Base-by-base conservation (phyloP, 371 early-diverging fungal genomes). In the Actinomucor elegans region DNA sequence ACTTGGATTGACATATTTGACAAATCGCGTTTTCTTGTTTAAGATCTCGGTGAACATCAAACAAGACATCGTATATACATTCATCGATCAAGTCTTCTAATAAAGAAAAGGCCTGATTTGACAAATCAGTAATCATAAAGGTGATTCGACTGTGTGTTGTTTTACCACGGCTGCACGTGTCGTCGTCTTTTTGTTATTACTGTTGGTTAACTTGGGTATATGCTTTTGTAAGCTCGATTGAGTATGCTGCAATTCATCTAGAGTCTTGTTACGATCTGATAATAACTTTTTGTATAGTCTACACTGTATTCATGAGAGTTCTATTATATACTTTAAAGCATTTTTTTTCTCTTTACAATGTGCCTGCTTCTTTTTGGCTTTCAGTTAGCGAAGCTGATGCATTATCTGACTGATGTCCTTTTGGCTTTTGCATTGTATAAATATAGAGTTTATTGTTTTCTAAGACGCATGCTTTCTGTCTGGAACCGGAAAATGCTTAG, bases 1-100 rank as follows among this genome's bases (percentile, higher is more conserved):
- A 83, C 89, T 75, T 75, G 59, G 86, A 84, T 64, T 83, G 81
- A 61, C 88, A 88, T 24, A 87, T 76, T 51, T 87, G 89, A 62
- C 91, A 91, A 10, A 69, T 55, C 2, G 73, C 57, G 5, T 73
- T 69, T 45, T 77, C 72, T 38, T 73, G 65, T 55, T 80, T 84
- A 32, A 78, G 69, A 52, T 87, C 86, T 48, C 79, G 66, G 51
- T 91, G 89, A 14, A 77, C 72, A 40, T 86, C 87, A 54, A 82
- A 80, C 10, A 84, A 58, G 0, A 87, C 83, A 61, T 89, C 89
- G 27, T 79, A 67, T 11, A 86, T 69, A 40, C 83, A 79, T 60
- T 89, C 89, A 37, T 87, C 86, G 28, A 91, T 60, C 15, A 85
- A 57, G 38, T 83, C 84, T 35, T 79, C 70, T 23, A 75, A 48